phyloP scores from a whole-genome alignment of 257 asterid species.

The Handroanthus guayacan region DNA sequence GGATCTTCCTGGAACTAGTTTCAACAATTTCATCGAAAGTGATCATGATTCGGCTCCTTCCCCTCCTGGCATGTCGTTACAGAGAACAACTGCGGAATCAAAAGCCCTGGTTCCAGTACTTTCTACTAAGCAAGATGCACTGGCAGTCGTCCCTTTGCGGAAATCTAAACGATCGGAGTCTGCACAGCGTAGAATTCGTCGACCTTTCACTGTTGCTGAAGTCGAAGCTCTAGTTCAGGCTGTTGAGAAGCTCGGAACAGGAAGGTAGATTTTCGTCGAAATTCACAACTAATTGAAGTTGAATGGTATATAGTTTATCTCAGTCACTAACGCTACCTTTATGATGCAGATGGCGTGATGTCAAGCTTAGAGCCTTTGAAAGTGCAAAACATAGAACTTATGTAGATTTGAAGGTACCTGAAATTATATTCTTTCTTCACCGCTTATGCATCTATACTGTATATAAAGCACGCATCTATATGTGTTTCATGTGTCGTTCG shows the following conservation, averaged over 20 bases:
- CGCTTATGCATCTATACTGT: no score
- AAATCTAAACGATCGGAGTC: slow-evolving; percentile 85
- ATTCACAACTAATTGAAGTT: not conserved
- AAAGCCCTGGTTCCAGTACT: slow-evolving; percentile 70
- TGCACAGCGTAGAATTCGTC: slow-evolving; percentile 87
- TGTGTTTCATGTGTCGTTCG: no score
- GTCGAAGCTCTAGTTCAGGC: slow-evolving; percentile 97
- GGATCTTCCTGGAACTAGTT: slow-evolving; percentile 50
- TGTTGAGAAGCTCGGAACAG: slow-evolving; percentile 97
- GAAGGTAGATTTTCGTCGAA: slow-evolving; percentile 62
- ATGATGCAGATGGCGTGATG: slow-evolving; percentile 93
- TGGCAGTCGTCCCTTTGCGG: slow-evolving; percentile 68
- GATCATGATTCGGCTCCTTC: slow-evolving; percentile 84
- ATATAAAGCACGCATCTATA: no score
- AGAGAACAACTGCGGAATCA: slow-evolving; percentile 57
- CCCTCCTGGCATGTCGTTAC: slow-evolving; percentile 59
- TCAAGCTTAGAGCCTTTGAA: slow-evolving; percentile 90
- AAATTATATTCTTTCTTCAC: not conserved
- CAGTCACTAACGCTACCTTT: not conserved
- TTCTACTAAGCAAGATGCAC: slow-evolving; percentile 58
- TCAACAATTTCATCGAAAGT: slow-evolving; percentile 69
- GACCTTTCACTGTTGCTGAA: slow-evolving; percentile 95
- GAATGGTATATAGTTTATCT: not conserved
- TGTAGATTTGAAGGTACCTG: slow-evolving; percentile 84
- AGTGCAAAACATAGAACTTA: slow-evolving; percentile 91